A percentile compares a stretch with the other conserved stretches of the same genome.
phyloP scores from a whole-genome alignment of 192 early-diverging fungal genomes.

The Podila epicladia region DNA sequence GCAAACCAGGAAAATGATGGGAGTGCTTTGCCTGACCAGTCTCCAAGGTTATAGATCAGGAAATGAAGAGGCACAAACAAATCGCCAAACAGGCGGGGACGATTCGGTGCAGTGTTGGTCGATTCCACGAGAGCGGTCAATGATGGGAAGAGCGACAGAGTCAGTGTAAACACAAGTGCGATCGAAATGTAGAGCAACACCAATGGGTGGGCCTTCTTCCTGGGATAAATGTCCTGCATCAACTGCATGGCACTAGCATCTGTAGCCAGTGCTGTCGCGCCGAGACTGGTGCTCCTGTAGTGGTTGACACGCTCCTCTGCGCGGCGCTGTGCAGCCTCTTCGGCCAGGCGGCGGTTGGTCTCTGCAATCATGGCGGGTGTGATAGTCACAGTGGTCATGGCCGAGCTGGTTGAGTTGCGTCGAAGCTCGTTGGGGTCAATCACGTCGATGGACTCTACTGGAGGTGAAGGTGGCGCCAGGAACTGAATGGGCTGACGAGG shows the following conservation, averaged over 20 bases:
- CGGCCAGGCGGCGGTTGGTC: conserved; percentile 17
- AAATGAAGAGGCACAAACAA: conserved; percentile 80
- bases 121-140: conserved; percentile 76
- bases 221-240: conserved; percentile 43
- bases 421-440: not conserved
- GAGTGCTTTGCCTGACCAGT: conserved; percentile 72
- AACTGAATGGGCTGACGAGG: conserved; percentile 38
- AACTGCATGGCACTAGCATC: conserved; percentile 27
- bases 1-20: conserved; percentile 58
- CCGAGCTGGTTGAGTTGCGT: conserved; percentile 39
- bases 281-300: conserved; percentile 24
- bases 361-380: conserved; percentile 47
- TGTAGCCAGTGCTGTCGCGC: conserved; percentile 16
- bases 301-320: conserved; percentile 22
- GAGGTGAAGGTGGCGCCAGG: conserved; percentile 26
- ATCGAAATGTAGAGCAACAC: conserved; percentile 58
- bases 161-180: conserved; percentile 70
- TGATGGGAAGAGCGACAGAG: conserved; percentile 78
- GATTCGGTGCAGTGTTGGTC: conserved; percentile 53
- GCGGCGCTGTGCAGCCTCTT: conserved; percentile 13
- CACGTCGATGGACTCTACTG: not conserved
- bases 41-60: conserved; percentile 75
- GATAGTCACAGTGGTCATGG: conserved; percentile 25
- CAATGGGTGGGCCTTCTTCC: conserved; percentile 35
- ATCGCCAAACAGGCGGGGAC: conserved; percentile 53